Percentiles rank a stretch among this genome's conserved stretches.
These are phyloP conservation scores for Chytriomyces sp. DNA, from an alignment of 192 early-diverging fungal species.

Conservation along the genomic window DNA sequence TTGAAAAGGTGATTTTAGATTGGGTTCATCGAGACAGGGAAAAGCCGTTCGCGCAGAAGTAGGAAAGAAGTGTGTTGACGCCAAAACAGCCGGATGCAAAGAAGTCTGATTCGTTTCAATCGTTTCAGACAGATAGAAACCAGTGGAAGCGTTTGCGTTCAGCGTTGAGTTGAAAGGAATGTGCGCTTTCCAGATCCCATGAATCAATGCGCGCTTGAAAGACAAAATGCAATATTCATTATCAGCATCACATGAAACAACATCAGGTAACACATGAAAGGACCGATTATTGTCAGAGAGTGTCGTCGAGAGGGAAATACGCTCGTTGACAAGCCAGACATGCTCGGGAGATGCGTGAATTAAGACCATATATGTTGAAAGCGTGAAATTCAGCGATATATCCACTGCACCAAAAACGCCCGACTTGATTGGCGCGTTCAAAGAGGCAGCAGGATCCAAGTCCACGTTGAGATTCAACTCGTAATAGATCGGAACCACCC, in stretches of 20 bases:
- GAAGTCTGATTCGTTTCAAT: constrained; percentile 54
- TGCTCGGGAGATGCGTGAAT: background rate
- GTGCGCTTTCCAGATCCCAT: background rate
- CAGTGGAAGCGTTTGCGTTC: constrained; percentile 63
- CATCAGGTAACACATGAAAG: background rate
- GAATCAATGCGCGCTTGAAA: background rate
- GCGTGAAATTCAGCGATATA: background rate
- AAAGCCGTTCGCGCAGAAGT: constrained; percentile 86
- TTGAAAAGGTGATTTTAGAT: constrained; percentile 89
- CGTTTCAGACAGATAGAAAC: constrained; percentile 90
- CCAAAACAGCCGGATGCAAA: constrained; percentile 63
- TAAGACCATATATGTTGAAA: background rate
- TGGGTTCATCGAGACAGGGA: constrained; percentile 81
- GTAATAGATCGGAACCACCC: background rate
- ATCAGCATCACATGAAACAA: background rate
- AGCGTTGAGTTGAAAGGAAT: constrained; percentile 36
- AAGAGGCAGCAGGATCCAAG: background rate
- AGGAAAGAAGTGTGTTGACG: constrained; percentile 88
- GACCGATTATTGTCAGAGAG: background rate
- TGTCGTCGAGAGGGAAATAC: background rate
- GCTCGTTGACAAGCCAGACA: background rate
- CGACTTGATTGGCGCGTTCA: background rate
- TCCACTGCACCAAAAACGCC: background rate
- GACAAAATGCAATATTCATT: constrained; percentile 19
- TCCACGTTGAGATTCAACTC: background rate